Conservation (phyloP, 257 asterid species). For the Solanum peruvianum region DNA sequence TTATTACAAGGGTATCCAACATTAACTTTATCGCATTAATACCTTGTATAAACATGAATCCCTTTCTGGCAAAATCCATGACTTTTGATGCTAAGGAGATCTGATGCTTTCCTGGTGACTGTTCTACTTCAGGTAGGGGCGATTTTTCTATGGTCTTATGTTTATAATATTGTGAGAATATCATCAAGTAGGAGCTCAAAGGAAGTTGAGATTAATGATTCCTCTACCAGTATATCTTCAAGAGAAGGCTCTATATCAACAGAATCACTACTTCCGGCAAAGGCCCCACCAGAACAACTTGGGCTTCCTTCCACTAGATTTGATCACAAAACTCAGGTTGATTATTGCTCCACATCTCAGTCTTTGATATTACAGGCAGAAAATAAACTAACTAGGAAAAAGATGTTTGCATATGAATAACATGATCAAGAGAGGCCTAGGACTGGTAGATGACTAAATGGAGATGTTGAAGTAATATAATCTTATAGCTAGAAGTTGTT, state of each 20-base stretch:
- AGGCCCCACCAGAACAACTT: constrained; percentile 20
- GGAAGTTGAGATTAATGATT: constrained; percentile 40
- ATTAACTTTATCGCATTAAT: neutral
- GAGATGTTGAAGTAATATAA: neutral
- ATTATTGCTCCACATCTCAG: neutral
- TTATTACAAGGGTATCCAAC: neutral
- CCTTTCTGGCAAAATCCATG: neutral
- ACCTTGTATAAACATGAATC: neutral
- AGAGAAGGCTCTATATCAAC: constrained; percentile 21
- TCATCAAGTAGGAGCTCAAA: constrained; percentile 41
- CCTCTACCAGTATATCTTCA: constrained; percentile 21
- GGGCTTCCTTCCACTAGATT: constrained; percentile 21
- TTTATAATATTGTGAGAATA: constrained; percentile 61
- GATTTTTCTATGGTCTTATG: constrained; percentile 73
- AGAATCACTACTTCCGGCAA: constrained; percentile 52
- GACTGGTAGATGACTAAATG: neutral
- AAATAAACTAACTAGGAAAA: neutral
- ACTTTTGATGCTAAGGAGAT: neutral
- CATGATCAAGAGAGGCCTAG: neutral
- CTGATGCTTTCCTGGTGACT: neutral
- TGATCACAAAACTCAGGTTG: constrained; percentile 34
- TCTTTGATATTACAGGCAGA: neutral
- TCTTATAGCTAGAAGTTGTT: neutral
- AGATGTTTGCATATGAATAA: neutral
- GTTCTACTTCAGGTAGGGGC: constrained; percentile 54